Base-by-base conservation (phyloP, 306 rosid species). In the Acacia crassicarpa region DNA sequence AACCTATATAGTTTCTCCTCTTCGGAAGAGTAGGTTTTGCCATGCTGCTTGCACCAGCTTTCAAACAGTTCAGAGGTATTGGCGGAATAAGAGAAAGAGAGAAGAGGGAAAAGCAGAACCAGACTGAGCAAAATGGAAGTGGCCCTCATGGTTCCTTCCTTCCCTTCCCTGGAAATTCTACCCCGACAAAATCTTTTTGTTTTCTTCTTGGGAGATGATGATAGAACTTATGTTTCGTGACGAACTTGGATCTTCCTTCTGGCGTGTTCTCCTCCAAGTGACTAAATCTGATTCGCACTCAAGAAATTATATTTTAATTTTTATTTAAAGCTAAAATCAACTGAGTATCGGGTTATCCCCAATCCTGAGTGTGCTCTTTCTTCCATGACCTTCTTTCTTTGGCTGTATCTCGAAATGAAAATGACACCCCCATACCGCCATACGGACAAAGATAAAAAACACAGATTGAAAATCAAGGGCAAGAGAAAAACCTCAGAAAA, bases 21-120 rank as follows among this genome's bases (percentile, higher is more conserved):
- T 13, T 86, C 78, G 0, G 97, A 89, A 51, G 92, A 69, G 84
- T 91, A 91, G 9, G 89, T 84, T 86, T 84, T 93, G 74, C 85
- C 91, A 83, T 95, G 86, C 35, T 88, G 81, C 49, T 87, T 77
- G 82, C 93, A 88, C 99, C 98, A 95, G 9, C 67, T 78, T 79
- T 88, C 88, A 77, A 95, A 95, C 44, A 91, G 85, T 69, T 89
- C 68, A 33, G 92, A 93, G 65, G 87, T 69, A 66, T 82, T 30
- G 3, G 78, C 63, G n/a, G 86, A 9, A 77, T 89, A 56, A 40
- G 88, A 82, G 2, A 80, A 30, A 74, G 82, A 63, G 58, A 45
- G 71, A 23, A 9, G 78, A 4, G 77, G 30, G 15, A 25, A 63
- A n/a, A 88, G 74, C 81, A 85, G 70, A n/a, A 84, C 45, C 22